phyloP scores from a whole-genome alignment of 768 basidiomycete species.

The Boletus pseudo-olivaceus region DNA sequence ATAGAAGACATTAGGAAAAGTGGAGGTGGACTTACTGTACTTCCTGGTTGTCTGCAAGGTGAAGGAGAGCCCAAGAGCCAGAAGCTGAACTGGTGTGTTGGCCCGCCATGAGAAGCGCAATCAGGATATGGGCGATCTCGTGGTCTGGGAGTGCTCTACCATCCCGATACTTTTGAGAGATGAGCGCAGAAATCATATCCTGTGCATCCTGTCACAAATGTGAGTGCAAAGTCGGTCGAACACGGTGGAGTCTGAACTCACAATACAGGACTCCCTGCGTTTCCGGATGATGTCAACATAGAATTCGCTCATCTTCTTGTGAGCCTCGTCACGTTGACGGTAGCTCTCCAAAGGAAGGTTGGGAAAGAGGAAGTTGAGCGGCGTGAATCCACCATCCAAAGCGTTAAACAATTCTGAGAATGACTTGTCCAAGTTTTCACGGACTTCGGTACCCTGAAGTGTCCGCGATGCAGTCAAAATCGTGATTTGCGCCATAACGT shows the following conservation, averaged over 20 bases:
- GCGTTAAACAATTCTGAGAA: slow-evolving; percentile 85
- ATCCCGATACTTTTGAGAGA: slow-evolving; percentile 78
- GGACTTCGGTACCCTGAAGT: slow-evolving; percentile 90
- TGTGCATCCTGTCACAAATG: slow-evolving; percentile 53
- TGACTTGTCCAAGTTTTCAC: slow-evolving; percentile 68
- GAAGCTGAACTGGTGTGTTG: slow-evolving; percentile 97
- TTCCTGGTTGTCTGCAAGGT: slow-evolving; percentile 73
- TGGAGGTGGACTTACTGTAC: slow-evolving; percentile 54
- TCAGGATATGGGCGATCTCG: slow-evolving; percentile 97
- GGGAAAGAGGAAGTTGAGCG: slow-evolving; percentile 93
- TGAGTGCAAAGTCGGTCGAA: neutral
- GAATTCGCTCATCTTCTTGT: slow-evolving; percentile 90
- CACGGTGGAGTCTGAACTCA: slow-evolving; percentile 17
- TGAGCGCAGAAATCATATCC: slow-evolving; percentile 91
- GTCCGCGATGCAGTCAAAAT: slow-evolving; percentile 94
- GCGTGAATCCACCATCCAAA: slow-evolving; percentile 94
- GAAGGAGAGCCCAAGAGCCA: slow-evolving; percentile 85
- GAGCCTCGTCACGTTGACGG: slow-evolving; percentile 82
- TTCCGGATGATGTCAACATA: slow-evolving; percentile 84
- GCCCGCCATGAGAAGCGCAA: slow-evolving; percentile 98
- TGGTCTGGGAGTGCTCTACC: slow-evolving; percentile 77
- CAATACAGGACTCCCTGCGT: slow-evolving; percentile 51
- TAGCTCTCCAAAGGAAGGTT: slow-evolving; percentile 90
- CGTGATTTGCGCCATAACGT: slow-evolving; percentile 80
- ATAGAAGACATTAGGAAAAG: neutral